phyloP scores from a whole-genome alignment of 768 basidiomycete species.

The Rhodotorula graminis region DNA sequence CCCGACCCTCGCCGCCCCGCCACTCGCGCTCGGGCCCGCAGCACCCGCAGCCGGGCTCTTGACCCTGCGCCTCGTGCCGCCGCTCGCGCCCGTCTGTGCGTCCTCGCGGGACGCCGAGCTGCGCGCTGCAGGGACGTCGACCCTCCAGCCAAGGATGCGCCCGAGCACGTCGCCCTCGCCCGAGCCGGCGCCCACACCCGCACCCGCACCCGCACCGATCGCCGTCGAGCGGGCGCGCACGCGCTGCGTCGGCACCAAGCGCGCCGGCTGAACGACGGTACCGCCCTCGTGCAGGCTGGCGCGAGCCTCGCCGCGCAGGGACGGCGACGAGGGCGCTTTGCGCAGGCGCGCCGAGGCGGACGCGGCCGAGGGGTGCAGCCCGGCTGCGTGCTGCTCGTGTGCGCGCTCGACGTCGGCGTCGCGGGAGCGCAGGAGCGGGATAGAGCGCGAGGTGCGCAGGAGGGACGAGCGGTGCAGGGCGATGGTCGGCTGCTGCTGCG shows the following conservation, averaged over 20 bases:
- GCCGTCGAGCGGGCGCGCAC: neutral
- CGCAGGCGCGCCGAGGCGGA: neutral
- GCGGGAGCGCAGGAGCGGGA: constrained; percentile 18
- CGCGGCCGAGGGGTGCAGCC: neutral
- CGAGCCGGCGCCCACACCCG: neutral
- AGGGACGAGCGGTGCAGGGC: neutral
- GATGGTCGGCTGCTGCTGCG: neutral
- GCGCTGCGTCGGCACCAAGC: neutral
- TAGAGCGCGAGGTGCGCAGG: constrained; percentile 27
- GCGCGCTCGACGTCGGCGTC: neutral
- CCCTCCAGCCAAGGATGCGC: constrained; percentile 23
- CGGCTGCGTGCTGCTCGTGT: neutral
- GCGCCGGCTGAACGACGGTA: too few species aligned
- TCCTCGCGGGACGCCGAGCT: too few species aligned
- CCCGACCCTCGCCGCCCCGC: neutral
- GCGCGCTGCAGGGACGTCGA: neutral
- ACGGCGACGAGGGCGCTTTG: constrained; percentile 1
- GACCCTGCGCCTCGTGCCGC: neutral
- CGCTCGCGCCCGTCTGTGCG: too few species aligned
- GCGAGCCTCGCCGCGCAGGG: neutral
- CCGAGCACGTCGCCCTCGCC: constrained; percentile 40
- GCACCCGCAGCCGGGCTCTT: neutral
- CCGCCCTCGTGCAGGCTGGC: neutral
- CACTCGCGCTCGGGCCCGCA: neutral
- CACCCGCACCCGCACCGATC: neutral